phyloP scores from a whole-genome alignment of 176 grass and related monocot species.

The Oryza punctata region DNA sequence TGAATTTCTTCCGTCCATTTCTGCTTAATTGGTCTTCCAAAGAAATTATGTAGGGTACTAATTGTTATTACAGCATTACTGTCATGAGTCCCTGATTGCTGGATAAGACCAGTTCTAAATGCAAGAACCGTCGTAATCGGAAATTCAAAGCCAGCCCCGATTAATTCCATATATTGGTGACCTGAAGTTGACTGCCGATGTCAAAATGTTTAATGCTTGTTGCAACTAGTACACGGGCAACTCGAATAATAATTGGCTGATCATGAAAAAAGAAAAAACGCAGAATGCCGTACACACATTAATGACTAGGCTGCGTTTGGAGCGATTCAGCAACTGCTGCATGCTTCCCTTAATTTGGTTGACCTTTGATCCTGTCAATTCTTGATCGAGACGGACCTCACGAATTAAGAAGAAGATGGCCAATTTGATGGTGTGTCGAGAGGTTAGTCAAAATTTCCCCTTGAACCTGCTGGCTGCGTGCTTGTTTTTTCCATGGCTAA shows the following conservation, averaged over 20 bases:
- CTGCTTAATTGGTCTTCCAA: neutral
- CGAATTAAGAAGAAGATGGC: neutral
- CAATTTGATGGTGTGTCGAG: neutral
- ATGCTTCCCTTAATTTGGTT: neutral
- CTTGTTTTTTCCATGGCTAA: neutral
- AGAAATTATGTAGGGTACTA: neutral
- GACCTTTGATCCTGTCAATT: neutral
- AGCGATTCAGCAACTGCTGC: neutral
- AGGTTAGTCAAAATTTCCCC: neutral
- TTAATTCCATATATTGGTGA: neutral
- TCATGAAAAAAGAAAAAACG: neutral
- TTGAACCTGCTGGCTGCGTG: neutral
- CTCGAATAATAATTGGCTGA: slow-evolving; percentile 3
- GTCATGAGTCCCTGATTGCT: neutral
- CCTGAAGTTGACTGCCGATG: neutral
- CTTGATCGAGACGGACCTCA: neutral
- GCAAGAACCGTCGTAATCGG: neutral
- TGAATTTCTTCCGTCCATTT: slow-evolving; percentile 25
- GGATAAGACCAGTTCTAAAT: slow-evolving; percentile 16
- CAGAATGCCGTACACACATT: neutral
- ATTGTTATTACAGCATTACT: neutral
- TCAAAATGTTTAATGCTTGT: neutral
- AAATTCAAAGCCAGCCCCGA: neutral
- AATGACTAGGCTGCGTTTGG: neutral
- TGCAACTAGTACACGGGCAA: neutral